Percentiles rank a stretch among this genome's conserved stretches.
phyloP scores from a whole-genome alignment of 176 grass and related monocot species.

The Aegilops bicornis region DNA sequence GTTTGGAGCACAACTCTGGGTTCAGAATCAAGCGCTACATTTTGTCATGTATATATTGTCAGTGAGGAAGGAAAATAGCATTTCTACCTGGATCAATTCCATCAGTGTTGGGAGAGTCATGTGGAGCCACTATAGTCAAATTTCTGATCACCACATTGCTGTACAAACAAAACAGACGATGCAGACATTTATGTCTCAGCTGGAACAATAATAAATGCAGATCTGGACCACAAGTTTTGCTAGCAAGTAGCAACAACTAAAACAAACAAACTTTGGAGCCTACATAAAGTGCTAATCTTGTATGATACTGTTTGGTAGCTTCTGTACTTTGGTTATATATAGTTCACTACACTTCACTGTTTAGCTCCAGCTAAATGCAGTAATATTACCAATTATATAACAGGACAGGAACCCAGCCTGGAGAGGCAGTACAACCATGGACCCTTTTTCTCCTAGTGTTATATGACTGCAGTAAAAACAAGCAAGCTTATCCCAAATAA shows the following conservation, averaged over 20 bases:
- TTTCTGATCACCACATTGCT: conserved; percentile 91
- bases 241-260: conserved; percentile 33
- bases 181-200: conserved; percentile 33
- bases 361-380: conserved; percentile 21
- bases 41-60: conserved; percentile 8
- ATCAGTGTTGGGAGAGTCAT: conserved; percentile 93
- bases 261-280: conserved; percentile 24
- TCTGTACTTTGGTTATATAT: conserved; percentile 14
- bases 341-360: conserved; percentile 1
- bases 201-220: conserved; percentile 21
- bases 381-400: conserved; percentile 8
- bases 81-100: conserved; percentile 84
- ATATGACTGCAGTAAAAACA: neutral
- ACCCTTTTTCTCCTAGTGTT: neutral
- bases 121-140: conserved; percentile 80
- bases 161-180: conserved; percentile 34
- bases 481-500: neutral
- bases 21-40: neutral
- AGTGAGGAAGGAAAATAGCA: conserved; percentile 20
- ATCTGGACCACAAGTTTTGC: conserved; percentile 30
- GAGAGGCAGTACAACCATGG: neutral
- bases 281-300: conserved; percentile 19
- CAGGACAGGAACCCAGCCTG: conserved; percentile 23
- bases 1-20: conserved; percentile 1
- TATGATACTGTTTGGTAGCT: conserved; percentile 18